Base-by-base conservation (phyloP, 768 basidiomycete genomes). In the Suillus discolor region DNA sequence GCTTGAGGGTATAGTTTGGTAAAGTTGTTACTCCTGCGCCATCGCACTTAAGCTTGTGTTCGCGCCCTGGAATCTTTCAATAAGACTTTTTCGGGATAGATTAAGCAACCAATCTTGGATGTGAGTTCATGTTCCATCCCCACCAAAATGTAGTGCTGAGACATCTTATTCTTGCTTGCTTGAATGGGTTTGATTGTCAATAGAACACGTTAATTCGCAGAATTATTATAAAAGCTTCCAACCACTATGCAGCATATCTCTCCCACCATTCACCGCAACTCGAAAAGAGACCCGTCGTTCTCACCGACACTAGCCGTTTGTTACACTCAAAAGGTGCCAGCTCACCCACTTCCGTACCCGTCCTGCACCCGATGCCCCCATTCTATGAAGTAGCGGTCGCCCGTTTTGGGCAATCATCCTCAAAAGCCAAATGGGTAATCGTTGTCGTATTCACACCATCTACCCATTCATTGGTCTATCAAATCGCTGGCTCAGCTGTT, bases 51-150 rank as follows among this genome's bases (percentile, higher is more conserved):
- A 54, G 28, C 53, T 72, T 67, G 66, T 45, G 36, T 66, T 66
- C 47, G 66, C 57, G 62, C 74, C 73, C 70, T 68, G 65, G 66
- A 66, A 73, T 45, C 38, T 47, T 44, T 57, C 66, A 73, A 76
- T 76, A 73, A 78, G 45, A 67, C 77, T 75, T 65, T 73, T 75
- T 78, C 62, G 41, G 75, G 75, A 60, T 78, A 76, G 68, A 76
- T 76, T 77, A 69, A 66, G 65, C 60, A 23, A 60, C 71, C 71
- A 54, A 62, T 61, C 77, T 71, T 68, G 72, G 71, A 63, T 60
- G 55, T 28, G 53, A 63, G 28, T 36, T 20, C 64, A 65, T 65
- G 64, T 9, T 36, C 12, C 44, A 63, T 65, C 42, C 11, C 63
- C 39, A 64, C 62, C 23, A 28, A 44, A 25, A 36, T 45, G 18